Evolutionary conservation across 2,329 filamentous ascomycete genomes (phyloP).

Genomic region (Lachnellula subtilissima): DNA sequence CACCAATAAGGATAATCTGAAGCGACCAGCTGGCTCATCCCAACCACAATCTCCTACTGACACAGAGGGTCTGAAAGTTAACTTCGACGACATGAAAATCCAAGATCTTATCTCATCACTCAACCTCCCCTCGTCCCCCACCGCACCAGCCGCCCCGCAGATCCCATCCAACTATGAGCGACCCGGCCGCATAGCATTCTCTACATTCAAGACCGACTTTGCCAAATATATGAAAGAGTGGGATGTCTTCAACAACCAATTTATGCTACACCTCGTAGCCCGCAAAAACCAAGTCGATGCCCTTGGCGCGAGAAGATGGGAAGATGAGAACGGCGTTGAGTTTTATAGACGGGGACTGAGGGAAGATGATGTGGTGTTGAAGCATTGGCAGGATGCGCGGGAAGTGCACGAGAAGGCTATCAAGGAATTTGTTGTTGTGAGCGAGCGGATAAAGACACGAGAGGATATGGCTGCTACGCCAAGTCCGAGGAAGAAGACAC

Average conservation of each 20-base stretch:
- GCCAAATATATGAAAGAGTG: conserved; percentile 49
- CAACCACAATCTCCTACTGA: conserved; percentile 16
- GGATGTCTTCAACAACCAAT: conserved; percentile 45
- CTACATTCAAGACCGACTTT: conserved; percentile 47
- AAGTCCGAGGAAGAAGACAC: conserved; percentile 5
- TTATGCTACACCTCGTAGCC: conserved; percentile 52
- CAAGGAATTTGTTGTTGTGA: conserved; percentile 49
- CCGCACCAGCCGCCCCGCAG: not conserved
- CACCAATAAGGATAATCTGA: conserved; percentile 51
- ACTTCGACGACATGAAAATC: conserved; percentile 41
- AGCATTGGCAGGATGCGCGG: conserved; percentile 55
- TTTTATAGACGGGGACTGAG: conserved; percentile 57
- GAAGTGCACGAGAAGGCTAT: conserved; percentile 56
- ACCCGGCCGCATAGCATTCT: not conserved
- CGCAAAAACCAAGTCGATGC: conserved; percentile 40
- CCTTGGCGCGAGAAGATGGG: conserved; percentile 37
- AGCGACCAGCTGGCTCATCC: conserved; percentile 34
- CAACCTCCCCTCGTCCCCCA: conserved; percentile 35
- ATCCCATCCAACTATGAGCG: conserved; percentile 37
- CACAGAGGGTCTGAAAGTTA: conserved; percentile 25
- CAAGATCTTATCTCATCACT: conserved; percentile 51
- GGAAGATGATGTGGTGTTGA: conserved; percentile 60
- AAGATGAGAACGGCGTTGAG: conserved; percentile 41
- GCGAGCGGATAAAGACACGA: conserved; percentile 37
- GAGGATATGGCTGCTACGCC: conserved; percentile 3